These are phyloP conservation scores for Saccharum officinarum DNA, from an alignment of 176 grass and related monocot genomes.

Conservation along the genomic window DNA sequence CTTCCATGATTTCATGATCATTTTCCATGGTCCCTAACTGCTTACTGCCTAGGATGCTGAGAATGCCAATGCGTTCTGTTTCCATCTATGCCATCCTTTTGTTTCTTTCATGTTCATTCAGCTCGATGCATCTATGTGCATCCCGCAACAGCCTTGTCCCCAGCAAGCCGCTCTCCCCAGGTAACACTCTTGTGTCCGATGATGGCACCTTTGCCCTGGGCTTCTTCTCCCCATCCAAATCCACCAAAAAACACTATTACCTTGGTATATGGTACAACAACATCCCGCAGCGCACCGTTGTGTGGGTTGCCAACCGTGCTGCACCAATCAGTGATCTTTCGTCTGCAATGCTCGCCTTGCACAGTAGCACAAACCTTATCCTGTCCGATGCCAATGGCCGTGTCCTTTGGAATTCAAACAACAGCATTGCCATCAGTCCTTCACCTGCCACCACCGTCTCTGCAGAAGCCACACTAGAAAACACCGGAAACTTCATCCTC, in stretches of 20 bases:
- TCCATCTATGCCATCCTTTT: not conserved
- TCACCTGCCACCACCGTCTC: not conserved
- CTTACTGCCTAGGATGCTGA: not conserved
- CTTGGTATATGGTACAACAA: slow-evolving; percentile 52
- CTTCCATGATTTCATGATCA: not conserved
- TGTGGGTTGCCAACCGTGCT: slow-evolving; percentile 61
- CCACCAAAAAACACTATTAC: slow-evolving; percentile 35
- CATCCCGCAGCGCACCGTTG: slow-evolving; percentile 23
- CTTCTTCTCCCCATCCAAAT: slow-evolving; percentile 52
- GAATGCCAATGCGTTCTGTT: not conserved
- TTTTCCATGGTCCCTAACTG: slow-evolving; percentile 3
- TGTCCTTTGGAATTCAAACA: slow-evolving; percentile 40
- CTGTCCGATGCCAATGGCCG: slow-evolving; percentile 2
- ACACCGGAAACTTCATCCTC: slow-evolving; percentile 46
- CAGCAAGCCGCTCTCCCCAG: slow-evolving; percentile 13
- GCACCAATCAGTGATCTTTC: slow-evolving; percentile 27
- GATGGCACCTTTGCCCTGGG: slow-evolving; percentile 49
- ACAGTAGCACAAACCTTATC: slow-evolving; percentile 15
- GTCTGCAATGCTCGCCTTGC: slow-evolving; percentile 26
- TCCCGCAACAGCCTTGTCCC: slow-evolving; percentile 23
- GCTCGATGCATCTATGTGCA: slow-evolving; percentile 19
- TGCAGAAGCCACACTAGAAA: slow-evolving; percentile 29
- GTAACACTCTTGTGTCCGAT: slow-evolving; percentile 36
- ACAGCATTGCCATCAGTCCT: not conserved
- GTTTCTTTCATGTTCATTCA: slow-evolving; percentile 37